phyloP scores from a whole-genome alignment of 2,329 filamentous ascomycete genomes.

The Colletotrichum sp. region DNA sequence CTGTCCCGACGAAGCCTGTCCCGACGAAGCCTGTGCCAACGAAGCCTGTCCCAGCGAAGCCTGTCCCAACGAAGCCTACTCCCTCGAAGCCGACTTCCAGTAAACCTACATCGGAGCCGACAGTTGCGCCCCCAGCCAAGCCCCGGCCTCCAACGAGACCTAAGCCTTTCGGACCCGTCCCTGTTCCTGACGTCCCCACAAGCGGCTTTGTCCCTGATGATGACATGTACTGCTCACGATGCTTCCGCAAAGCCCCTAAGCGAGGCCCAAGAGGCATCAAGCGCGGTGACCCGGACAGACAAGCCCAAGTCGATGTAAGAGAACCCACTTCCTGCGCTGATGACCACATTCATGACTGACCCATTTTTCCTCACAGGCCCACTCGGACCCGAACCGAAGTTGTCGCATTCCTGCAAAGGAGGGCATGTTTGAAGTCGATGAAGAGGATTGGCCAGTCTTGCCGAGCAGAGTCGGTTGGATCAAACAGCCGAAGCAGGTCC shows the following conservation, averaged over 20 bases:
- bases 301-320: slow-evolving; percentile 16
- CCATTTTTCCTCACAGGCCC: neutral
- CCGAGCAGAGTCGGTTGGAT: slow-evolving; percentile 40
- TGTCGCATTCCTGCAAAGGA: slow-evolving; percentile 5
- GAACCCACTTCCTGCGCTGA: neutral
- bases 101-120: neutral
- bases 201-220: slow-evolving; percentile 28
- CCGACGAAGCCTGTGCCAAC: no score
- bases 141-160: neutral
- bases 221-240: slow-evolving; percentile 35
- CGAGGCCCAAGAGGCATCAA: neutral
- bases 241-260: slow-evolving; percentile 16
- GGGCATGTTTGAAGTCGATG: neutral
- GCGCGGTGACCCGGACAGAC: neutral
- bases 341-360: neutral
- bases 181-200: neutral
- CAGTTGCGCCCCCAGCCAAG: neutral
- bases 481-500: slow-evolving; percentile 7
- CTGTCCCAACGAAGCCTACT: neutral
- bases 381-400: slow-evolving; percentile 15
- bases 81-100: neutral
- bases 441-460: slow-evolving; percentile 11
- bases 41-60: neutral
- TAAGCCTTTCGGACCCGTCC: neutral
- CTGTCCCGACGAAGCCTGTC: neutral